Percentiles rank a stretch among this genome's conserved stretches.
phyloP scores from a whole-genome alignment of 2,329 filamentous ascomycete genomes.

The Calonectria ilicicola region DNA sequence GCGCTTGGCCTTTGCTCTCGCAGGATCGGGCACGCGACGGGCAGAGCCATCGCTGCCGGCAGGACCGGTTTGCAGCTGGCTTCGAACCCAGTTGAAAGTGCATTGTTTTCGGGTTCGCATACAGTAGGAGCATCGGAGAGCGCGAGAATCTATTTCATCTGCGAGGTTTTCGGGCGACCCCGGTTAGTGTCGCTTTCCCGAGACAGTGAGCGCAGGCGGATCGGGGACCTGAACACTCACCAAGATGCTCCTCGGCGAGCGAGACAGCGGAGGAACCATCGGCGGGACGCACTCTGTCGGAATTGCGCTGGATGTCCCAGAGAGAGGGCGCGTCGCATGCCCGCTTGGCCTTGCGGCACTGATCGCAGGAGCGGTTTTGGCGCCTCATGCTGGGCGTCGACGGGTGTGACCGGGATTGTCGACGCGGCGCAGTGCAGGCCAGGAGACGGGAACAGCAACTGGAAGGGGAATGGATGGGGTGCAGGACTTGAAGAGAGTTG shows the following conservation, averaged over 20 bases:
- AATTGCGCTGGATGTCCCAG: conserved; percentile 45
- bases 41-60: conserved; percentile 29
- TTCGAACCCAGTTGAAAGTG: conserved; percentile 44
- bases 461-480: neutral
- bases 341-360: conserved; percentile 45
- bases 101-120: conserved; percentile 44
- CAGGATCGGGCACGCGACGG: conserved; percentile 42
- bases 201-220: conserved; percentile 28
- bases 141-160: conserved; percentile 45
- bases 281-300: conserved; percentile 39
- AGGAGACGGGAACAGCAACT: neutral
- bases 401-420: conserved; percentile 16
- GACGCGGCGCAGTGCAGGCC: conserved; percentile 1
- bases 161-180: conserved; percentile 31
- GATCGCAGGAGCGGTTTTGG: conserved; percentile 44
- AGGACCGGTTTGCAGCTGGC: conserved; percentile 42
- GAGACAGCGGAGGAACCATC: conserved; percentile 37
- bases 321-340: conserved; percentile 44
- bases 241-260: conserved; percentile 43
- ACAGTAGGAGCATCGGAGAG: conserved; percentile 44
- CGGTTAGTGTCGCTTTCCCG: conserved; percentile 38
- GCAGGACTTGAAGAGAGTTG: neutral
- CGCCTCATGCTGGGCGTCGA: conserved; percentile 39
- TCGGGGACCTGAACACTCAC: conserved; percentile 32
- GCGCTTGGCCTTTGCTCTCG: conserved; percentile 41